Percentiles rank a stretch among this genome's conserved stretches.
Evolutionary conservation across 2,329 filamentous ascomycete species (phyloP).

Genomic region (Diaporthe destruens): DNA sequence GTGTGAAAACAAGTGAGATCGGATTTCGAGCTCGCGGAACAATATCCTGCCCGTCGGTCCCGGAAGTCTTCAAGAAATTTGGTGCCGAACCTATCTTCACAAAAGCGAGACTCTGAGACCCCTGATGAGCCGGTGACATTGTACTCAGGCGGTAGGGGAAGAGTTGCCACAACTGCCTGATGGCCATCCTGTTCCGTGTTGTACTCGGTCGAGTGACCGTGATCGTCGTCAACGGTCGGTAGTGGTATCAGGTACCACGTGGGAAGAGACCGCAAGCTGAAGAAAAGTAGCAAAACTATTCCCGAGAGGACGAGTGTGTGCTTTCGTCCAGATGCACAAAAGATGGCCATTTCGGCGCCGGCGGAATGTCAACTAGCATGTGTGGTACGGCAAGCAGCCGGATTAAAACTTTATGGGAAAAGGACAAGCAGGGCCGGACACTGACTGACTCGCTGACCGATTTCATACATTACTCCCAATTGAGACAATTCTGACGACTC

Average conservation of each 20-base stretch:
- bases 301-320: background rate
- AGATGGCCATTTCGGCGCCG: background rate
- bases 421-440: background rate
- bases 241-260: no score
- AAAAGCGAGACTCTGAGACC: background rate
- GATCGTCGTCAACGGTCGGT: background rate
- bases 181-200: background rate
- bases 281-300: background rate
- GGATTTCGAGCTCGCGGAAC: constrained; percentile 27
- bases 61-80: constrained; percentile 52
- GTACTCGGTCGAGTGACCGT: background rate
- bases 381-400: background rate
- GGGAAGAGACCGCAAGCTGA: background rate
- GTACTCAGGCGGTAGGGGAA: constrained; percentile 12
- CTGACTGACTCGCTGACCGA: constrained; percentile 11
- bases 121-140: background rate
- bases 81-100: constrained; percentile 2
- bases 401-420: background rate
- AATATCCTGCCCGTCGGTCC: constrained; percentile 39
- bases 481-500: background rate
- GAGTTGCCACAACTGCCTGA: background rate
- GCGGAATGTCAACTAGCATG: background rate
- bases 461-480: constrained; percentile 23
- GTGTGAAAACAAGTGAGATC: constrained; percentile 37
- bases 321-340: constrained; percentile 11